A percentile compares a stretch with the other conserved stretches of the same genome.
phyloP scores from a whole-genome alignment of 331 rosid genomes.

The Prunus yedoensis region DNA sequence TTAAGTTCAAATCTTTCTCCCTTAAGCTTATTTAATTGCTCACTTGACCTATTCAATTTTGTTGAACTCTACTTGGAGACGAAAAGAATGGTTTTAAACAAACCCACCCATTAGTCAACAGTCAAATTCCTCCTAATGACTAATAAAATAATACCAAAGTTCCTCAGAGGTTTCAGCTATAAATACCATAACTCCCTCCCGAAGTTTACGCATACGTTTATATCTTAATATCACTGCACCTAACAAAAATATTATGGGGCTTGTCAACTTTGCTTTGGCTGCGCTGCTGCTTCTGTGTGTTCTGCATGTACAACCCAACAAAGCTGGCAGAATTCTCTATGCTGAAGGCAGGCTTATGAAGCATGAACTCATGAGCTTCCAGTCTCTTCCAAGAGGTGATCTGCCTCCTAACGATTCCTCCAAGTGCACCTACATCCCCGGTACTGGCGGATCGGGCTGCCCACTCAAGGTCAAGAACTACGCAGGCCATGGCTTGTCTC shows the following conservation, averaged over 20 bases:
- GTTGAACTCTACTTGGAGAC: conserved; percentile 1
- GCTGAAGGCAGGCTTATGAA: conserved; percentile 3
- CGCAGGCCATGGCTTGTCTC: conserved; percentile 18
- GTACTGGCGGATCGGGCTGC: conserved; percentile 50
- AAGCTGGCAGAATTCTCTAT: conserved; percentile 36
- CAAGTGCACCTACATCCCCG: conserved; percentile 62
- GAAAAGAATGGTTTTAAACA: background rate
- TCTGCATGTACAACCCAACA: conserved; percentile 30
- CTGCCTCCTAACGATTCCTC: conserved; percentile 54
- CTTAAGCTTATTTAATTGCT: background rate
- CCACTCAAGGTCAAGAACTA: conserved; percentile 47
- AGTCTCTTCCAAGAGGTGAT: conserved; percentile 54
- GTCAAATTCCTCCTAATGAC: conserved; percentile 39
- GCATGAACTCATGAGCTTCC: conserved; percentile 14
- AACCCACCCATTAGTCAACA: background rate
- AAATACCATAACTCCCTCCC: conserved; percentile 28
- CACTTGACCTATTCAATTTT: conserved; percentile 29
- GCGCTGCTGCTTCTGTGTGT: conserved; percentile 40
- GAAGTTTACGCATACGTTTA: background rate
- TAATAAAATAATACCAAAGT: background rate
- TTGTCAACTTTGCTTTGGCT: conserved; percentile 25
- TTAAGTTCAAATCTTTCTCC: background rate
- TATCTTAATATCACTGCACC: no score
- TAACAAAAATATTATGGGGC: conserved; percentile 30
- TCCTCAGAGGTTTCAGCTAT: conserved; percentile 18